phyloP scores from a whole-genome alignment of 2,329 filamentous ascomycete genomes.

The Malbranchea zuffiana region DNA sequence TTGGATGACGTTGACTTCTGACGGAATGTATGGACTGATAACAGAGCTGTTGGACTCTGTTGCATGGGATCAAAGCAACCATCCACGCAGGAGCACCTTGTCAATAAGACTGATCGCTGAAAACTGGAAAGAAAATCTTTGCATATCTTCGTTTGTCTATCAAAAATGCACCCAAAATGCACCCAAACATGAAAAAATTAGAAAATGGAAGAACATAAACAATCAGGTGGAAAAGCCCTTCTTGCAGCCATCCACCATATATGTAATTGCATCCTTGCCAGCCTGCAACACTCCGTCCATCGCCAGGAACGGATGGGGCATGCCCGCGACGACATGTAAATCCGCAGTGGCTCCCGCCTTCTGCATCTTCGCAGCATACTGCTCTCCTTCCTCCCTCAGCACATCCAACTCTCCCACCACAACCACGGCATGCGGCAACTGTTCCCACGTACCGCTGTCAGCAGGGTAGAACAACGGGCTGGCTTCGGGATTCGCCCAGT shows the following conservation, averaged over 20 bases:
- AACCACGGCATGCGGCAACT: constrained; percentile 42
- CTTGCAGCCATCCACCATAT: constrained; percentile 13
- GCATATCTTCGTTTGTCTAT: no score
- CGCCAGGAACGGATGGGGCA: constrained; percentile 49
- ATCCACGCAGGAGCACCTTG: no score
- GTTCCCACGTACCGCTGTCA: constrained; percentile 33
- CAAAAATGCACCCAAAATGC: not conserved
- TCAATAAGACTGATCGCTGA: no score
- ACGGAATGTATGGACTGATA: no score
- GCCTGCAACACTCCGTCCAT: constrained; percentile 47
- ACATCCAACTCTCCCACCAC: constrained; percentile 48
- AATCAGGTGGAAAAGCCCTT: constrained; percentile 1
- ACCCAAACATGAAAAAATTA: constrained; percentile 1
- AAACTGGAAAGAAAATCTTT: no score
- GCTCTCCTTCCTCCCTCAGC: constrained; percentile 44
- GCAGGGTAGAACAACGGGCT: constrained; percentile 44
- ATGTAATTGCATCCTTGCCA: constrained; percentile 41
- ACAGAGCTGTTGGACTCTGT: no score
- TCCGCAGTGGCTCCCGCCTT: constrained; percentile 40
- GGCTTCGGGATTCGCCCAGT: constrained; percentile 43
- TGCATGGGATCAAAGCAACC: no score
- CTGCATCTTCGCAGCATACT: constrained; percentile 40
- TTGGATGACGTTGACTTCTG: no score
- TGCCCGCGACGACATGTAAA: constrained; percentile 42
- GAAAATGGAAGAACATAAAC: not conserved